Percentiles rank a stretch among this genome's conserved stretches.
Conservation (phyloP, 352 stramenopile genomes). For the Globisporangium splendens region DNA sequence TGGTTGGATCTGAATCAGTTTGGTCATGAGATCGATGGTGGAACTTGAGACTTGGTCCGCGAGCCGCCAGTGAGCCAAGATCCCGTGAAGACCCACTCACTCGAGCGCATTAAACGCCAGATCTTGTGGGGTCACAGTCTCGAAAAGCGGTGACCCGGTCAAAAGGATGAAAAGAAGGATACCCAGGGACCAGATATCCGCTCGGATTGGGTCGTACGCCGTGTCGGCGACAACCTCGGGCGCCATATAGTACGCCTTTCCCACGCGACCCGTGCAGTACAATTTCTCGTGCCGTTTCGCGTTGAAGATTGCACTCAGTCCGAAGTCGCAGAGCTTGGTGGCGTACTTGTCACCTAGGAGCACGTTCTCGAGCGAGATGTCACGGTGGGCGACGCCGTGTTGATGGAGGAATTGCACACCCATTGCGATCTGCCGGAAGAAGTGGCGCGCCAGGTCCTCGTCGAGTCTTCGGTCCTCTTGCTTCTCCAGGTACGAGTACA, state of each 20-base stretch:
- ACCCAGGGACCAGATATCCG: too few species aligned
- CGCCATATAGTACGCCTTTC: slow-evolving; percentile 18
- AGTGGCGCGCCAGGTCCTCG: slow-evolving; percentile 8
- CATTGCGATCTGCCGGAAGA: slow-evolving; percentile 13
- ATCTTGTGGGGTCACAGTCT: neutral
- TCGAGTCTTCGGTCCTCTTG: slow-evolving; percentile 4
- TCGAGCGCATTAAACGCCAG: neutral
- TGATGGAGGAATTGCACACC: slow-evolving; percentile 14
- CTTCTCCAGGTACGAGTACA: slow-evolving; percentile 32
- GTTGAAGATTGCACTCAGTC: slow-evolving; percentile 2
- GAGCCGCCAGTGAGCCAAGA: slow-evolving; percentile 3
- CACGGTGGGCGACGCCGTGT: slow-evolving; percentile 8
- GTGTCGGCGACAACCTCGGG: slow-evolving; percentile 12
- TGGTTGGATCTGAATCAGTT: slow-evolving; percentile 25
- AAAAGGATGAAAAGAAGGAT: too few species aligned
- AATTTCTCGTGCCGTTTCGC: neutral
- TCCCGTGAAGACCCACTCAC: neutral
- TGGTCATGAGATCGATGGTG: slow-evolving; percentile 14
- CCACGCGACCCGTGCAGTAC: slow-evolving; percentile 1
- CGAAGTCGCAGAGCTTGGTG: slow-evolving; percentile 13
- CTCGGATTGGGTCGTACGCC: neutral
- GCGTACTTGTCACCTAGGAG: slow-evolving; percentile 10
- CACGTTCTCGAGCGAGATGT: slow-evolving; percentile 15
- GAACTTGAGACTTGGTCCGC: neutral
- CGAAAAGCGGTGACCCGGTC: neutral